These are phyloP conservation scores for Tylopilus sp. DNA, from an alignment of 768 basidiomycete genomes.

Conservation along the genomic window DNA sequence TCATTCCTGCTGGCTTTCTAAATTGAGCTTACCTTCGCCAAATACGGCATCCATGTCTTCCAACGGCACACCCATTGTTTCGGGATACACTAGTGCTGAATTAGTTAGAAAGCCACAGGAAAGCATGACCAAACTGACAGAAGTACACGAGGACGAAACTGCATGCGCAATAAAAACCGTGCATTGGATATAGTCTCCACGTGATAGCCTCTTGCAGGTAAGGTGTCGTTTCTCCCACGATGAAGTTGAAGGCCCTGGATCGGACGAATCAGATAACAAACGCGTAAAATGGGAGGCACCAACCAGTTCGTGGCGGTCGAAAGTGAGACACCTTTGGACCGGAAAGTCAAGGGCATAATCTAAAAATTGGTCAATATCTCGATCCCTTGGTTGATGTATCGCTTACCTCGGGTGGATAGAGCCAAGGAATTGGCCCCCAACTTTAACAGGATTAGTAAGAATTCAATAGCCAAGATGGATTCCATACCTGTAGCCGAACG, in stretches of 20 bases:
- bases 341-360: slow-evolving; percentile 87
- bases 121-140: slow-evolving; percentile 42
- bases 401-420: slow-evolving; percentile 78
- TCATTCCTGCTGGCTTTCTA: slow-evolving; percentile 11
- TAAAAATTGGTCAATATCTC: slow-evolving; percentile 25
- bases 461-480: background rate
- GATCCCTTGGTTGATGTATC: slow-evolving; percentile 1
- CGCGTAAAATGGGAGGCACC: background rate
- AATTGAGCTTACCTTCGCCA: slow-evolving; percentile 62
- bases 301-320: slow-evolving; percentile 85
- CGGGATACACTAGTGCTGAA: slow-evolving; percentile 63
- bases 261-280: slow-evolving; percentile 11
- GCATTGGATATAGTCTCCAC: slow-evolving; percentile 95
- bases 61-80: slow-evolving; percentile 81
- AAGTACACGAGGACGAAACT: slow-evolving; percentile 87
- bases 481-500: slow-evolving; percentile 79
- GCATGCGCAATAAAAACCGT: slow-evolving; percentile 86
- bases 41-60: slow-evolving; percentile 93
- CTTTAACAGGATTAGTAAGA: slow-evolving; percentile 22
- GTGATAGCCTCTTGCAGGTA: slow-evolving; percentile 81
- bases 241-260: slow-evolving; percentile 73
- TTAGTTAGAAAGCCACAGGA: slow-evolving; percentile 6
- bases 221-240: slow-evolving; percentile 87
- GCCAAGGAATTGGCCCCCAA: slow-evolving; percentile 89
- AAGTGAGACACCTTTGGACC: slow-evolving; percentile 93